Conservation (phyloP, 768 basidiomycete genomes). For the Infundibulicybe gibba region DNA sequence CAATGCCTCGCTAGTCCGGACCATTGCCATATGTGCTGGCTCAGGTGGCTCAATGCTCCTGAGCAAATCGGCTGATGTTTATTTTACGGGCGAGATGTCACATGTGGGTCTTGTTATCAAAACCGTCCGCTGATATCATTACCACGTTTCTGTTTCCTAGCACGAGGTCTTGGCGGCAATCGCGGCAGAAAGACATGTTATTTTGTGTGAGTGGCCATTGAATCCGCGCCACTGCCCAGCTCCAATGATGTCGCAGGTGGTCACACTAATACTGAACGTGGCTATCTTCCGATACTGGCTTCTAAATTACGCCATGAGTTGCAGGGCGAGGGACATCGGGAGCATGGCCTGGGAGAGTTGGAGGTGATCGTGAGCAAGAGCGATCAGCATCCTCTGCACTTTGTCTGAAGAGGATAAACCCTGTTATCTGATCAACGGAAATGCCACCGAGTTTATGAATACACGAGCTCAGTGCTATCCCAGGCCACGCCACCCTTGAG, state of each 20-base stretch:
- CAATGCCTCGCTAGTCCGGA: constrained; percentile 36
- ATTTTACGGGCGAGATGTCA: constrained; percentile 90
- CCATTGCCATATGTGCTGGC: constrained; percentile 90
- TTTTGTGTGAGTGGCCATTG: constrained; percentile 62
- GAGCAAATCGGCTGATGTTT: constrained; percentile 76
- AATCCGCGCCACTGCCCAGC: too few species aligned
- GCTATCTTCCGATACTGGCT: constrained; percentile 78
- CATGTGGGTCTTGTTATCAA: constrained; percentile 52
- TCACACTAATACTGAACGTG: constrained; percentile 94
- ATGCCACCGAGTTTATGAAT: too few species aligned
- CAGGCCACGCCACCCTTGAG: too few species aligned
- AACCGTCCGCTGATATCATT: constrained; percentile 11
- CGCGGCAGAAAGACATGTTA: constrained; percentile 71
- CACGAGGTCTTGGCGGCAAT: constrained; percentile 86
- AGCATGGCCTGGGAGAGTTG: constrained; percentile 33
- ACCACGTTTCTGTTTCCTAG: constrained; percentile 33
- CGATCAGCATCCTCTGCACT: constrained; percentile 73
- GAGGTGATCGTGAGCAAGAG: constrained; percentile 69
- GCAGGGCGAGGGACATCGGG: constrained; percentile 24
- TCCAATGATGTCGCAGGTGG: constrained; percentile 47
- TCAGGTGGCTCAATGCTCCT: constrained; percentile 77
- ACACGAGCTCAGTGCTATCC: too few species aligned
- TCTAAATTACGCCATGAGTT: constrained; percentile 56
- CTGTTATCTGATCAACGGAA: too few species aligned
- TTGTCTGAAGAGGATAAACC: constrained; percentile 40